These are phyloP conservation scores for Paecilomyces dactylethromorphus DNA, from an alignment of 2,329 filamentous ascomycete species.

Conservation along the genomic window DNA sequence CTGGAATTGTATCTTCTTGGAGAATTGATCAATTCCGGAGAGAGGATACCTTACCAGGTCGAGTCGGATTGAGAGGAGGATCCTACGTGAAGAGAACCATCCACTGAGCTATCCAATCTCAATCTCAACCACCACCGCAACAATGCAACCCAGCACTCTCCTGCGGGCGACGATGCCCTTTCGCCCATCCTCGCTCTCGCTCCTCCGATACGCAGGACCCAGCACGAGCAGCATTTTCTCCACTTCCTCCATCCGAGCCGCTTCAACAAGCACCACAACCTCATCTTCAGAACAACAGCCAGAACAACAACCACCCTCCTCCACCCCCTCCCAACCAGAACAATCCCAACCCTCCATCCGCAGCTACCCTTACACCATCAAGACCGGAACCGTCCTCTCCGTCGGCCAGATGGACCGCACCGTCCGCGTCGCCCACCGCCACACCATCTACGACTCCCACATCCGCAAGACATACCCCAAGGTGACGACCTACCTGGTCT, in stretches of 20 bases:
- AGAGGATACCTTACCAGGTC: too few relatives aligned
- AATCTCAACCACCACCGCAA: background rate
- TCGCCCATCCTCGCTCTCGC: conserved; percentile 11
- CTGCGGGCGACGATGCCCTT: conserved; percentile 26
- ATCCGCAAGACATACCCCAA: conserved; percentile 32
- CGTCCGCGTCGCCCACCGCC: conserved; percentile 29
- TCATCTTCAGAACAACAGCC: conserved; percentile 14
- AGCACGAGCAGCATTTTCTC: background rate
- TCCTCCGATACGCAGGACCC: background rate
- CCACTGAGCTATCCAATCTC: background rate
- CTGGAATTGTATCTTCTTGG: background rate
- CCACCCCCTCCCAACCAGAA: conserved; percentile 8
- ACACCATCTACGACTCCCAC: conserved; percentile 28
- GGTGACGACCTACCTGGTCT: conserved; percentile 26
- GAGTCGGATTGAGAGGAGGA: background rate
- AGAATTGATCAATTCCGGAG: background rate
- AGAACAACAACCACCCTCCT: conserved; percentile 11
- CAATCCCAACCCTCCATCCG: conserved; percentile 23
- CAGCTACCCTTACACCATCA: conserved; percentile 27
- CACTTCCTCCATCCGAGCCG: background rate
- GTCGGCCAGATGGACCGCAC: conserved; percentile 37
- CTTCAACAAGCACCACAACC: background rate
- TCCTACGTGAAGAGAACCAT: background rate
- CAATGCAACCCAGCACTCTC: conserved; percentile 5
- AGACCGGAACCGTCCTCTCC: conserved; percentile 34